These are phyloP conservation scores for Leccinum insigne DNA, from an alignment of 1,284 basidiomycete genomes.

Conservation along the genomic window DNA sequence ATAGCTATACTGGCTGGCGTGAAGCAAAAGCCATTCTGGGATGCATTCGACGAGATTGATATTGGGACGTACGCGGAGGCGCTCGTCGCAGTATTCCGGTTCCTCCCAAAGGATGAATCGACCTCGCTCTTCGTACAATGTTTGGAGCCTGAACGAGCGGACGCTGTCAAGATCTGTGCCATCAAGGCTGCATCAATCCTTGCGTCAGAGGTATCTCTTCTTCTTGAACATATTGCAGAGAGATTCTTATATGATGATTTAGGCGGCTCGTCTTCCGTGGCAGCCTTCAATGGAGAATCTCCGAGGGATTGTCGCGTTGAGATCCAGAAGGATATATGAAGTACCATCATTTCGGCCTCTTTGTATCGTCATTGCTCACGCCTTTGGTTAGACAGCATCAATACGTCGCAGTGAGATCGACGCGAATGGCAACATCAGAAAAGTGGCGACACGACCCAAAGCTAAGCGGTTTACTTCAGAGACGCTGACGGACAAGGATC, in stretches of 20 bases:
- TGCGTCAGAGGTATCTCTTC: conserved; percentile 30
- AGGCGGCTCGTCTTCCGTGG: conserved; percentile 60
- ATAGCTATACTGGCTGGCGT: conserved; percentile 47
- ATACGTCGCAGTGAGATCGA: conserved; percentile 58
- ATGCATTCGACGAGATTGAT: conserved; percentile 70
- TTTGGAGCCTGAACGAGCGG: conserved; percentile 73
- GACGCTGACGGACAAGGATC: conserved; percentile 62
- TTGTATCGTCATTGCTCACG: conserved; percentile 10
- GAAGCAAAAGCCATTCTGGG: conserved; percentile 68
- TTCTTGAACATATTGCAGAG: conserved; percentile 1
- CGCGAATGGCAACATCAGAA: conserved; percentile 52
- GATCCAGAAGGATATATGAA: conserved; percentile 56
- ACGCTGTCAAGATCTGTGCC: conserved; percentile 78
- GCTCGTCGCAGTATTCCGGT: conserved; percentile 71
- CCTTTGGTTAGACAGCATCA: conserved; percentile 42
- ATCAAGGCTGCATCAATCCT: conserved; percentile 56
- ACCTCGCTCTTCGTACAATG: conserved; percentile 61
- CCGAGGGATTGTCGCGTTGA: conserved; percentile 42
- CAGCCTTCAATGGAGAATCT: conserved; percentile 54
- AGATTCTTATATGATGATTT: conserved; percentile 10
- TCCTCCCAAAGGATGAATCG: conserved; percentile 62
- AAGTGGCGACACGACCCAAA: conserved; percentile 56
- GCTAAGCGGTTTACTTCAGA: conserved; percentile 57
- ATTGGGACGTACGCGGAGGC: conserved; percentile 79
- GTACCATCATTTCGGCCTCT: conserved; percentile 36